Base-by-base conservation (phyloP, 768 basidiomycete genomes). In the Brasilioporus rufonigricans region DNA sequence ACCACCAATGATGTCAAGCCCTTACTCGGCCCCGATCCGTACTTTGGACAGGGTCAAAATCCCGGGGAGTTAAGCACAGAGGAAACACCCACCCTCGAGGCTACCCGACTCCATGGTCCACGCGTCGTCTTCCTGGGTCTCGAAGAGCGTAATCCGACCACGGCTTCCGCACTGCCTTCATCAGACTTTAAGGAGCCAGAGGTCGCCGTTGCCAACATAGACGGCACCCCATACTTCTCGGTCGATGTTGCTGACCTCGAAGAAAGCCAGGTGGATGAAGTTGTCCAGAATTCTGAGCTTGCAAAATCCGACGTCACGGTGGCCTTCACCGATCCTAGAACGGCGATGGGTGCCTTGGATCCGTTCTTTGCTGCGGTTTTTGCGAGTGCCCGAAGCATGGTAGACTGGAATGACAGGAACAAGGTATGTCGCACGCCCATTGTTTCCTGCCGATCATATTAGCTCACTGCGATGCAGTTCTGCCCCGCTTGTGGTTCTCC, bases 401-500 rank as follows among this genome's bases (percentile, higher is more conserved):
- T 89, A 3, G 96, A 98, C 66, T 99, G 96, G 96, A 98, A 97
- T 68, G 77, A 76, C 47, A 77, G 93, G 50, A 96, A 95, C 72
- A 91, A 86, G 77, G 93, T 84, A 63, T 32, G 74, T 61, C 18
- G 24, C 8, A 19, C 31, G 2, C 19, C 0, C 3, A 35, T 39
- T 41, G 19, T 24, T 2, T 51, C 36, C 41, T 40, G 41, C 4
- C 4, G 19, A 33, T 44, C 43, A 5, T 29, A 23, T 54, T 0
- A n/a, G 21, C 52, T 55, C 35, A 54, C 35, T 45, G 38, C 19
- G 45, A 16, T n/a, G 5, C 57, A 94, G 92, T 95, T 91, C 69
- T 98, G 96, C 66, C 81, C 95, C 0, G 86, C 83, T 0, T 98
- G 96, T 68, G 93, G 94, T 4, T 81, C 86, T 0, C 79, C 80